phyloP scores from a whole-genome alignment of 805 yeast genomes.

The Yamadazyma sp. region DNA sequence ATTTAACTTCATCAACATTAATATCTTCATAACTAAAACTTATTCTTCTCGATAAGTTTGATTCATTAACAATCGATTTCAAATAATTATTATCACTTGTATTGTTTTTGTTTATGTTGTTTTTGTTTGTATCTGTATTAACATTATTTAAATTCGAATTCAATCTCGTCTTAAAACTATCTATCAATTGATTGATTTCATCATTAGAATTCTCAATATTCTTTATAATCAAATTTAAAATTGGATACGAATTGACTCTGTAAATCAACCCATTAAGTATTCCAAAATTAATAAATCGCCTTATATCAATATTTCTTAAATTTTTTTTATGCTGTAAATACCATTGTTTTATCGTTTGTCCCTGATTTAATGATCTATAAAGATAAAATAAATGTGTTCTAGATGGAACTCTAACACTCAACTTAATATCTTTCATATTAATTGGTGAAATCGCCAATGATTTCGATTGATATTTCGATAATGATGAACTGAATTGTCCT shows the following conservation, averaged over 20 bases:
- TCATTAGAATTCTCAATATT: conserved; percentile 30
- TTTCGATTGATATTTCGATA: not conserved
- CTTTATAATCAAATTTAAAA: conserved; percentile 41
- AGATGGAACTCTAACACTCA: conserved; percentile 47
- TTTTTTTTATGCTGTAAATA: conserved; percentile 58
- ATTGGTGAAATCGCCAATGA: conserved; percentile 9
- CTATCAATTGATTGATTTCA: conserved; percentile 17
- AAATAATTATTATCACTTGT: conserved; percentile 11
- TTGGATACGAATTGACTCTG: conserved; percentile 75
- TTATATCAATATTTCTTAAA: conserved; percentile 67
- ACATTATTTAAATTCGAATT: conserved; percentile 9
- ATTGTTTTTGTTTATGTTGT: not conserved
- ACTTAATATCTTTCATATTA: conserved; percentile 8
- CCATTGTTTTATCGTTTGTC: conserved; percentile 80
- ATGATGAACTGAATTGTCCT: not conserved
- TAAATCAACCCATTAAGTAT: conserved; percentile 77
- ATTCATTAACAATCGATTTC: conserved; percentile 20
- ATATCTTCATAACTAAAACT: conserved; percentile 23
- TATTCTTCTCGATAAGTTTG: conserved; percentile 26
- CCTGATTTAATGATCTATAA: conserved; percentile 75
- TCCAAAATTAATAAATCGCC: conserved; percentile 87
- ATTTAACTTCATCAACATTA: not conserved
- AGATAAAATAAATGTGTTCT: conserved; percentile 66
- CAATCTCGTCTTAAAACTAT: conserved; percentile 10
- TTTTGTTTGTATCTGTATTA: not conserved